A percentile compares a stretch with the other conserved stretches of the same genome.
Conservation (phyloP, 306 rosid genomes). For the Trifolium pratense region DNA sequence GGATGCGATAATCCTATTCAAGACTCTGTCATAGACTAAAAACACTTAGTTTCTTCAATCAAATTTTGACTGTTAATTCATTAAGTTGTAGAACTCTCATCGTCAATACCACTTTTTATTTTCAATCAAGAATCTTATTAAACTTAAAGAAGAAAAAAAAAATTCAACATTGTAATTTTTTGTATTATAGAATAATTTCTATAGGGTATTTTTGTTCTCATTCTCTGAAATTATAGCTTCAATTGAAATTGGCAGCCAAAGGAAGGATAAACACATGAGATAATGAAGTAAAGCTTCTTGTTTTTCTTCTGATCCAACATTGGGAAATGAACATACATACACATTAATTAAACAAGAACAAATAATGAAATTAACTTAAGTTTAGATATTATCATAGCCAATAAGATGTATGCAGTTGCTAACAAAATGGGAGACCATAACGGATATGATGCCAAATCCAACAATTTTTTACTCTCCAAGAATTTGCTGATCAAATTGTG, state of each 20-base stretch:
- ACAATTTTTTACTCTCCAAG: constrained; percentile 38
- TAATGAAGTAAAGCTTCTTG: neutral
- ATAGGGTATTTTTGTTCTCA: no score
- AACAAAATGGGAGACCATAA: constrained; percentile 46
- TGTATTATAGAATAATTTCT: no score
- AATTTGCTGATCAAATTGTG: constrained; percentile 31
- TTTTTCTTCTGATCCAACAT: constrained; percentile 43
- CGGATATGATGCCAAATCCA: constrained; percentile 31
- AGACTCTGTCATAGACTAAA: no score
- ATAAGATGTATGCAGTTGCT: constrained; percentile 42
- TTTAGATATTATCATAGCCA: constrained; percentile 30
- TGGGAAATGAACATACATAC: constrained; percentile 48
- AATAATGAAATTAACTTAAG: constrained; percentile 8
- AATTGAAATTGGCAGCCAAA: neutral
- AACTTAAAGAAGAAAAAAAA: no score
- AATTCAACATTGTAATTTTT: no score
- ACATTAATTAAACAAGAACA: constrained; percentile 15
- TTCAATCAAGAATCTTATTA: no score
- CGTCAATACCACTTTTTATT: no score
- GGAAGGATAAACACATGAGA: neutral
- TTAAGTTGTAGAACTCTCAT: no score
- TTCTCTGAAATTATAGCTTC: no score
- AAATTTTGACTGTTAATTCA: no score
- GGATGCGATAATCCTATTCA: no score
- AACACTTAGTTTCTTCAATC: no score